Evolutionary conservation across 208 protist genomes (phyloP).

Genomic region (Acanthamoeba culbertsoni): DNA sequence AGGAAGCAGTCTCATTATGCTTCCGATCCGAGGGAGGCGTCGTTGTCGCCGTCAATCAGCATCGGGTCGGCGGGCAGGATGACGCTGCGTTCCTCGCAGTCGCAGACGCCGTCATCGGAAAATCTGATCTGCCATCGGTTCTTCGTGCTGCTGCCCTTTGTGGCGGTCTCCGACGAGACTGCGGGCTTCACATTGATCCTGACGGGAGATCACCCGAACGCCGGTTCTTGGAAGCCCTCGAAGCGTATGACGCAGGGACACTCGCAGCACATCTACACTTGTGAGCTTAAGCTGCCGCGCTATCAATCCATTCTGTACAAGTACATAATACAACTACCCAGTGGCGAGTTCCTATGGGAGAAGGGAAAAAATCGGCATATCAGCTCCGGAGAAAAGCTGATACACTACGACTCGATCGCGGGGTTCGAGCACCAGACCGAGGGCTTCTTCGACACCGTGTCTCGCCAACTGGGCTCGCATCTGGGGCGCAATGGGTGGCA

Average conservation of each 20-base stretch:
- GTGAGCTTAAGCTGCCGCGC: background rate
- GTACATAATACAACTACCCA: background rate
- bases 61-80: background rate
- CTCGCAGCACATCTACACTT: background rate
- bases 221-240: background rate
- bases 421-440: background rate
- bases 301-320: background rate
- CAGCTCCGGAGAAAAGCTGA: background rate
- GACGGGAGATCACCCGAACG: background rate
- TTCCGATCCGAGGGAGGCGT: too few species aligned
- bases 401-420: background rate
- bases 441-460: background rate
- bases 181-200: background rate
- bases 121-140: background rate
- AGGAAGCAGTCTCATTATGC: too few species aligned
- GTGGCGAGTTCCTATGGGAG: background rate
- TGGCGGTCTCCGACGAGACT: background rate
- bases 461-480: background rate
- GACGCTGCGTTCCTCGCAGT: background rate
- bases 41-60: background rate
- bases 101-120: background rate
- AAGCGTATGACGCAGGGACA: background rate
- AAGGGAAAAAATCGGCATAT: background rate
- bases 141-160: background rate
- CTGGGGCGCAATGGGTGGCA: background rate